Base-by-base conservation (phyloP, 305 asterid species). In the Rubia tinctorum region DNA sequence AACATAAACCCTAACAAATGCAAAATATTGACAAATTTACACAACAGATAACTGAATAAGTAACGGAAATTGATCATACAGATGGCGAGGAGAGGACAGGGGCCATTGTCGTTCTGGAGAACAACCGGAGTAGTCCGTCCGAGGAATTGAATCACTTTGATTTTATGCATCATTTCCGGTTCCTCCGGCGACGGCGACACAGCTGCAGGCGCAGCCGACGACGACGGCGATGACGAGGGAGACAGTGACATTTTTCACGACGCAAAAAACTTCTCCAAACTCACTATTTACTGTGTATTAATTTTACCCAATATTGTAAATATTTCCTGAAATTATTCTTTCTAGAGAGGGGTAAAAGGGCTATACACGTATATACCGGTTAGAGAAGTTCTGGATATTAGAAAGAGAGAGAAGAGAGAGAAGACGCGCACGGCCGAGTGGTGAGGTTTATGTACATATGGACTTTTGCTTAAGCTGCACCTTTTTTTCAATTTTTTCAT, bases 61-160 rank as follows among this genome's bases (percentile, higher is more conserved):
- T 30, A 61, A 34, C 0, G 3, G 42, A 63, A 63, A 30, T 1
- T 30, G 9, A 64, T n/a, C 51, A 42, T 74, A 78, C 82, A 78
- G 66, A 78, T 78, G 53, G 99, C 96, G 60, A 95, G 96, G 73
- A 95, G 99, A 76, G 98, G 99, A 81, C 99, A 95, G 17, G 98
- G 99, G 49, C 99, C 98, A 82, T 95, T 94, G 65, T 90, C 97
- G 78, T 92, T 91, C 74, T 94, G 99, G 59, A 94, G 97, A 78
- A 94, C 79, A 77, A 92, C 86, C 5, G 96, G 96, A 45, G 93
- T 77, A n/a, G 87, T 87, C 64, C 97, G 81, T 69, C 98, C 99
- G 42, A 90, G 71, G 81, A 95, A 95, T 53, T 91, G 96, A 68
- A 95, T 79, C 68, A 87, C 82, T 80, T 95, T 95, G 5, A 91